Conservation (phyloP, 345 rosid species). For the Eucalyptus tenuipes region DNA sequence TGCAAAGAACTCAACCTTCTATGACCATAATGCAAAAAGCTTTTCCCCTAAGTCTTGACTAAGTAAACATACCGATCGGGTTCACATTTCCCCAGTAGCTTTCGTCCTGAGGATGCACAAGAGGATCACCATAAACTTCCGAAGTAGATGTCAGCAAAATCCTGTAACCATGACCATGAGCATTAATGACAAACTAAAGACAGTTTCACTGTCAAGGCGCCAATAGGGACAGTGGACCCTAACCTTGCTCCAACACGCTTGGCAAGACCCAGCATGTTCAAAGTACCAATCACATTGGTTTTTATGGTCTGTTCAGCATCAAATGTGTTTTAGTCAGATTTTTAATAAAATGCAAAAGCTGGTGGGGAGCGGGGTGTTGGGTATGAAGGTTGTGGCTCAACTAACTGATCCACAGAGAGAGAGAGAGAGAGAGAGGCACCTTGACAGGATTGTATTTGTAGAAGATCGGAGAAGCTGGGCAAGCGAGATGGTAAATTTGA, state of each 20-base stretch:
- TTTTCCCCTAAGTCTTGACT: neutral
- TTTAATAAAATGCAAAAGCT: neutral
- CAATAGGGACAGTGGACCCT: neutral
- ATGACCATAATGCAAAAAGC: neutral
- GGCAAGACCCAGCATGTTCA: constrained; percentile 93
- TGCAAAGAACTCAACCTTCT: neutral
- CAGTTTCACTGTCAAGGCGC: neutral
- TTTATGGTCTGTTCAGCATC: constrained; percentile 59
- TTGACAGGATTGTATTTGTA: constrained; percentile 94
- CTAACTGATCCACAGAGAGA: neutral
- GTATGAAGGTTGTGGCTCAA: neutral
- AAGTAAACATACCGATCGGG: constrained; percentile 52
- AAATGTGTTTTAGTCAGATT: neutral
- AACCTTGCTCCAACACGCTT: constrained; percentile 96
- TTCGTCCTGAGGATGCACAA: constrained; percentile 75
- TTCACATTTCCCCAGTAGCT: constrained; percentile 94
- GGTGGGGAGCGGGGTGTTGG: neutral
- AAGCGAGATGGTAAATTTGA: constrained; percentile 85
- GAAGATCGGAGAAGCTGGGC: constrained; percentile 93
- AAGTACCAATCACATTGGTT: constrained; percentile 87
- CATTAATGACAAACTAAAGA: neutral
- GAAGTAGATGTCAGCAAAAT: constrained; percentile 89
- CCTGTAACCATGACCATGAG: constrained; percentile 9
- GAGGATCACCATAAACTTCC: constrained; percentile 91
- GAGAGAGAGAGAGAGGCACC: constrained; percentile 15